Conservation (phyloP, 768 basidiomycete genomes). For the Holtermanniella nyarrowii region DNA sequence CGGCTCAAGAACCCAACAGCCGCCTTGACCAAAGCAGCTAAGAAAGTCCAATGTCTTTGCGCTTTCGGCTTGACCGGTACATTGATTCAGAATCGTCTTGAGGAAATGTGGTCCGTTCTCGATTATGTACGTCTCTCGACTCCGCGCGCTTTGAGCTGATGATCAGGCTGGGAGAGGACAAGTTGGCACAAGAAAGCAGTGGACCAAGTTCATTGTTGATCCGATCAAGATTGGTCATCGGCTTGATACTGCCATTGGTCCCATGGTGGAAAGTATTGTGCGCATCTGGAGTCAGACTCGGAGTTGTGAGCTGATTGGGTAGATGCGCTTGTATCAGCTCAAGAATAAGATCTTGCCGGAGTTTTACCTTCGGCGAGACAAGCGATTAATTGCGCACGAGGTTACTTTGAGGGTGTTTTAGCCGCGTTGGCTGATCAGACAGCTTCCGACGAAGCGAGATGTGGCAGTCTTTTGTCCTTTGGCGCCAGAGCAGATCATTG, state of each 20-base stretch:
- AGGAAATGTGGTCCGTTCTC: constrained; percentile 82
- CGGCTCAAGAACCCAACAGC: constrained; percentile 69
- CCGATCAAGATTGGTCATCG: constrained; percentile 38
- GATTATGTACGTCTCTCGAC: constrained; percentile 60
- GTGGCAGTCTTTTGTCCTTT: constrained; percentile 90
- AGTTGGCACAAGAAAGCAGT: constrained; percentile 63
- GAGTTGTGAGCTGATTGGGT: neutral
- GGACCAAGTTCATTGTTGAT: constrained; percentile 56
- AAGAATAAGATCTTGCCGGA: constrained; percentile 61
- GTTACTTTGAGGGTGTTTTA: constrained; percentile 5
- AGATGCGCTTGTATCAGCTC: constrained; percentile 43
- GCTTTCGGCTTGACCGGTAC: constrained; percentile 81
- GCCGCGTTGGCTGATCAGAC: constrained; percentile 4
- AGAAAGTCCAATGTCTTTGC: constrained; percentile 54
- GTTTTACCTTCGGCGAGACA: constrained; percentile 65
- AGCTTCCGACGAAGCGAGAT: constrained; percentile 83
- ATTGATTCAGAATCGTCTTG: constrained; percentile 78
- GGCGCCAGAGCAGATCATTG: constrained; percentile 56
- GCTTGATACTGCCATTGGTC: constrained; percentile 24
- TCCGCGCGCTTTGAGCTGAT: neutral
- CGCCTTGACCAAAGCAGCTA: constrained; percentile 57
- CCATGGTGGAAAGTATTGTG: constrained; percentile 30
- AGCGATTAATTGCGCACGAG: constrained; percentile 30
- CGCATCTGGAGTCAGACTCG: neutral
- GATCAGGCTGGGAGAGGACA: constrained; percentile 50